These are phyloP conservation scores for Nadsonia commutata DNA, from an alignment of 1,139 yeast species.

Conservation along the genomic window DNA sequence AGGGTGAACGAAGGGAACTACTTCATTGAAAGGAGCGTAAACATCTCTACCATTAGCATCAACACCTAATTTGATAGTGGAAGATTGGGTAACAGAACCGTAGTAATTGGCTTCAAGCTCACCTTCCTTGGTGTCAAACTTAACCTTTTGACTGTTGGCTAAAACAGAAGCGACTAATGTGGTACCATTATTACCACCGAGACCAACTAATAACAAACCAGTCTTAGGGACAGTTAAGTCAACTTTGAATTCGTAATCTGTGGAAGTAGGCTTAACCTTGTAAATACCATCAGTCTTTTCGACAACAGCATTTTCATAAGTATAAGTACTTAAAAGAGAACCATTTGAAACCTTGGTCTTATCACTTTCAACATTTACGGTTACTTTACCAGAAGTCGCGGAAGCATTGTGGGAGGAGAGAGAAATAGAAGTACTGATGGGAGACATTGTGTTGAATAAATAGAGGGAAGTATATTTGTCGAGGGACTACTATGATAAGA, in stretches of 20 bases:
- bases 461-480: constrained; percentile 2
- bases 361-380: constrained; percentile 46
- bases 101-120: constrained; percentile 70
- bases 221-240: constrained; percentile 73
- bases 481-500: too few species aligned
- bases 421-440: constrained; percentile 17
- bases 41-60: constrained; percentile 74
- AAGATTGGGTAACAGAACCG: constrained; percentile 92
- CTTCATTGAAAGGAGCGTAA: constrained; percentile 81
- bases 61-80: constrained; percentile 81
- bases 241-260: constrained; percentile 73
- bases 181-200: constrained; percentile 95
- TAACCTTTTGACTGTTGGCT: constrained; percentile 69
- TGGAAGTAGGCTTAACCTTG: constrained; percentile 55
- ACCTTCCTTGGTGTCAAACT: constrained; percentile 76
- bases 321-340: constrained; percentile 53
- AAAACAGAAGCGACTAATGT: constrained; percentile 74
- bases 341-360: constrained; percentile 45
- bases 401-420: constrained; percentile 19
- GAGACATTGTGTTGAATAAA: constrained; percentile 19
- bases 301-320: constrained; percentile 53
- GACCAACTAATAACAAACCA: constrained; percentile 82
- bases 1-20: constrained; percentile 80
- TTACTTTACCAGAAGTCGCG: constrained; percentile 26
- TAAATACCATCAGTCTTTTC: constrained; percentile 41